Percentiles rank a stretch among this genome's conserved stretches.
Evolutionary conservation across 208 protist genomes (phyloP).

Genomic region (Crithidia thermophila): DNA sequence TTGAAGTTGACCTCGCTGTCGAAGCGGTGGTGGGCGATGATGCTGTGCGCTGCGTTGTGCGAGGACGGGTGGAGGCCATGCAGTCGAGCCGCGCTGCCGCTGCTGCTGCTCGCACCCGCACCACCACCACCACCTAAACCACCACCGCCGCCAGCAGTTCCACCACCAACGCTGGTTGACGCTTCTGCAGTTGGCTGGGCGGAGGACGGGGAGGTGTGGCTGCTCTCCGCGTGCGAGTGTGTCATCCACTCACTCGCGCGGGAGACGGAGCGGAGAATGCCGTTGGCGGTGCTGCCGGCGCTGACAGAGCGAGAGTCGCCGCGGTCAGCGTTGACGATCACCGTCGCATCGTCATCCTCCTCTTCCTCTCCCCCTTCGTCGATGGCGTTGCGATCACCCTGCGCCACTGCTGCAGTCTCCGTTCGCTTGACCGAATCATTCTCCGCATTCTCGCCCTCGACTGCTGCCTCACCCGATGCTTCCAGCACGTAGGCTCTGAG

Average conservation of each 20-base stretch:
- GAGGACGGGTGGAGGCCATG: too few species aligned
- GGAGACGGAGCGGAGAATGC: constrained; percentile 7
- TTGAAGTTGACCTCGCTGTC: constrained; percentile 18
- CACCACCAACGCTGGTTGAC: not conserved
- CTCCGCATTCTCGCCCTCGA: not conserved
- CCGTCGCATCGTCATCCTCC: constrained; percentile 1
- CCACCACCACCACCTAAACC: not conserved
- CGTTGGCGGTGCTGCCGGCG: constrained; percentile 4
- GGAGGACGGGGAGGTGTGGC: not conserved
- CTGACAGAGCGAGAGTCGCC: constrained; percentile 15
- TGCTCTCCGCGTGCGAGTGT: constrained; percentile 2
- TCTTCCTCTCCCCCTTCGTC: not conserved
- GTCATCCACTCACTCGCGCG: constrained; percentile 5
- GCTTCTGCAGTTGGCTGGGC: not conserved
- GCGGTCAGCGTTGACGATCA: constrained; percentile 3
- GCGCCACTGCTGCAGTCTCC: not conserved
- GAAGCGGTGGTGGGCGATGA: constrained; percentile 15
- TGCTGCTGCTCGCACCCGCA: not conserved
- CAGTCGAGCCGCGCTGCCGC: not conserved
- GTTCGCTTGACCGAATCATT: not conserved
- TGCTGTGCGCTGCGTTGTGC: constrained; percentile 8
- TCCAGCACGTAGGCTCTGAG: constrained; percentile 28
- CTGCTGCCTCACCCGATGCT: not conserved
- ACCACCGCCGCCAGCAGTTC: not conserved
- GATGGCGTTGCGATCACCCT: too few species aligned